phyloP scores from a whole-genome alignment of 352 stramenopile species.

The Phytopythium kandeliae region DNA sequence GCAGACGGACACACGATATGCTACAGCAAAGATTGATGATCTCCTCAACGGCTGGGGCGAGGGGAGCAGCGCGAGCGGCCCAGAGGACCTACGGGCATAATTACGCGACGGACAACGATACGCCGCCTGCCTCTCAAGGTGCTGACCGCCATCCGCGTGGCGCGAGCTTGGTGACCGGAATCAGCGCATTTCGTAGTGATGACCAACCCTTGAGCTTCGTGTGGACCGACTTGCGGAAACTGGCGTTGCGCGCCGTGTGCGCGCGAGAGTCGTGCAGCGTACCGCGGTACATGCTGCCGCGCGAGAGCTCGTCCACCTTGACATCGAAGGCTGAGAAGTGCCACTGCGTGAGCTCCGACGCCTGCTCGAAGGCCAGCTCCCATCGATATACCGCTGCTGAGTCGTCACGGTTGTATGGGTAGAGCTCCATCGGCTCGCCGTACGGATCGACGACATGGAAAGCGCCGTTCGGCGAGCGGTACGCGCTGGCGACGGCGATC shows the following conservation, averaged over 20 bases:
- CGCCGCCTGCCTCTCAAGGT: neutral
- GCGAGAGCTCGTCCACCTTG: constrained; percentile 54
- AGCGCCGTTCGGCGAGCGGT: constrained; percentile 32
- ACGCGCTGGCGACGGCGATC: constrained; percentile 50
- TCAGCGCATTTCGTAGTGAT: constrained; percentile 12
- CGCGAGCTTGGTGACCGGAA: neutral
- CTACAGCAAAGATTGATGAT: neutral
- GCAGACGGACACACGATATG: neutral
- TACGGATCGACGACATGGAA: constrained; percentile 54
- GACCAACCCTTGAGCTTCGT: constrained; percentile 35
- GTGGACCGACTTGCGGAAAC: constrained; percentile 21
- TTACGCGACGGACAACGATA: constrained; percentile 1
- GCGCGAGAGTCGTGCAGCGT: constrained; percentile 45
- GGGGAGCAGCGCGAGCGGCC: neutral
- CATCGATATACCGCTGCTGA: constrained; percentile 18
- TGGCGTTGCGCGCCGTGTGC: constrained; percentile 14
- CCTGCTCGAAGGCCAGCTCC: constrained; percentile 48
- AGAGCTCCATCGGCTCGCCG: constrained; percentile 68
- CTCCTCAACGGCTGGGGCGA: neutral
- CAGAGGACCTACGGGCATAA: neutral
- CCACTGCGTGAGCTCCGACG: constrained; percentile 43
- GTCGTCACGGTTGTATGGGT: constrained; percentile 60
- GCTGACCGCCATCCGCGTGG: constrained; percentile 1
- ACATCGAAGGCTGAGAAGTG: constrained; percentile 63
- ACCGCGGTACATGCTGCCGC: constrained; percentile 57